phyloP scores from a whole-genome alignment of 345 rosid genomes.

The Sapria himalayana region DNA sequence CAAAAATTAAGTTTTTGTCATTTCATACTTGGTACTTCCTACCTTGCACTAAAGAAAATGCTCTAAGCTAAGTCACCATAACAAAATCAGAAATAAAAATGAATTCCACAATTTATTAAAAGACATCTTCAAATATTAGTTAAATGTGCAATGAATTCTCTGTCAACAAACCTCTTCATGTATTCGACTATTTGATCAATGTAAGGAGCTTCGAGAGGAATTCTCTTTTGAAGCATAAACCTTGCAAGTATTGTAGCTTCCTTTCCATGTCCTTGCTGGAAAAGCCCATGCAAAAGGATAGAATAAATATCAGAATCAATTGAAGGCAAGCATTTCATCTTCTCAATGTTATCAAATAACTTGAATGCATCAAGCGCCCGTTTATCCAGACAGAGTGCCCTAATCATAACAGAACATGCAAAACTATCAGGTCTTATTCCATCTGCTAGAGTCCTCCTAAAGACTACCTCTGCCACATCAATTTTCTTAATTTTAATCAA shows the following conservation, averaged over 20 bases:
- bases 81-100: too few relatives aligned
- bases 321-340: conserved; percentile 17
- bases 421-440: conserved; percentile 47
- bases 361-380: conserved; percentile 36
- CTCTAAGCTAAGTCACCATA: too few relatives aligned
- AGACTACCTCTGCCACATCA: conserved; percentile 38
- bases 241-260: conserved; percentile 51
- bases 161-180: conserved; percentile 22
- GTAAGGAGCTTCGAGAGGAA: conserved; percentile 17
- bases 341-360: conserved; percentile 31
- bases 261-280: conserved; percentile 14
- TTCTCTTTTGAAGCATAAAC: conserved; percentile 29
- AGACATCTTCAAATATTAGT: conserved; percentile 9
- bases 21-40: too few relatives aligned
- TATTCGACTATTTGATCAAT: conserved; percentile 17
- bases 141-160: conserved; percentile 20
- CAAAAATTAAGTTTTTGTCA: too few relatives aligned
- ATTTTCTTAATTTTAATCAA: conserved; percentile 25
- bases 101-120: too few relatives aligned
- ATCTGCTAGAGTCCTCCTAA: conserved; percentile 23
- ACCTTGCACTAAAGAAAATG: too few relatives aligned
- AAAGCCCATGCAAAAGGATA: conserved; percentile 34
- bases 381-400: conserved; percentile 28
- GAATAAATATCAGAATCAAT: conserved; percentile 46
- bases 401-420: conserved; percentile 45